Base-by-base conservation (phyloP, 768 basidiomycete species). In the Fomitopsis serialis region DNA sequence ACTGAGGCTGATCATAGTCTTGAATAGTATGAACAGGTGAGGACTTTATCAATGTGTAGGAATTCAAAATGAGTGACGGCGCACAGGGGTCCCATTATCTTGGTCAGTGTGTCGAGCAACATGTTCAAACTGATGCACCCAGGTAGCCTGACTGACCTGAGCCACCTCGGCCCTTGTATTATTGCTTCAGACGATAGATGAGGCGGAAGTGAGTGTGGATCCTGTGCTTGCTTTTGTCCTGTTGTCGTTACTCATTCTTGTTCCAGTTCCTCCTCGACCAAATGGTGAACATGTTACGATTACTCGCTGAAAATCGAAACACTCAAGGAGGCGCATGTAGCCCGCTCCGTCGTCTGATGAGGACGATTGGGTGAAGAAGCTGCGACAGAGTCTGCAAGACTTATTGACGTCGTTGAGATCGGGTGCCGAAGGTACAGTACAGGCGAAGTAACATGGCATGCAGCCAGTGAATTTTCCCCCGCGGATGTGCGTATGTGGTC, bases 241-340 rank as follows among this genome's bases (percentile, higher is more conserved):
- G 12, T 22, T 23, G 23, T 22, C 21, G 9, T 32, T 51, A 3
- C 15, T 8, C 36, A 32, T 25, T 10, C 35, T 12, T 17, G n/a
- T 34, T 42, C 43, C 34, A 57, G 55, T 57, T 54, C 32, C 52
- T 57, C 24, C 29, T 57, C n/a, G 55, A 57, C 45, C 55, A 57
- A 45, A 40, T 57, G 40, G 55, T 57, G 40, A n/a, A 32, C 27
- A 8, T n/a, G n/a, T 11, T 32, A 32, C 29, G 6, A 32, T 32
- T 32, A 32, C 11, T 32, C 5, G 29, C 6, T 32, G 29, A 6
- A 32, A 6, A 32, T 6, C 29, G 11, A 32, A 32, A 11, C 29
- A 32, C 11, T 32, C 29, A 32, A 11, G 5, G 5, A 11, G 29
- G 11, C 29, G 11, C 29, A 24, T 27, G 19, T 44, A 56, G 55